Evolutionary conservation across 768 basidiomycete genomes (phyloP).

Genomic region (Collybiopsis luxurians): DNA sequence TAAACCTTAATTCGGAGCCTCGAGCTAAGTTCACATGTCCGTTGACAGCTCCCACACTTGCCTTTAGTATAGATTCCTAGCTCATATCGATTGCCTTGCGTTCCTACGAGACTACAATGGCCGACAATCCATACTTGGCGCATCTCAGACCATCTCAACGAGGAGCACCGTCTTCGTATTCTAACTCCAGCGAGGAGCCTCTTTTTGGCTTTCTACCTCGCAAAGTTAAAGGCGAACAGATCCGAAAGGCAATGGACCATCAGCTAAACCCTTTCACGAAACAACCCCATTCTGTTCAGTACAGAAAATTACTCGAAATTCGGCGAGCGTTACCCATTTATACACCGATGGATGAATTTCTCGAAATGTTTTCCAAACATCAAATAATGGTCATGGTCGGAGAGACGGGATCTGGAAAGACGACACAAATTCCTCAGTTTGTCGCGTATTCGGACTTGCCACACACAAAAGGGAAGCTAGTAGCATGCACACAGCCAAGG

Average conservation of each 20-base stretch:
- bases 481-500: slow-evolving; percentile 96
- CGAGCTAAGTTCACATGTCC: no score
- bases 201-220: slow-evolving; percentile 74
- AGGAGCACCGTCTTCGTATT: slow-evolving; percentile 11
- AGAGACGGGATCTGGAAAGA: slow-evolving; percentile 59
- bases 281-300: slow-evolving; percentile 68
- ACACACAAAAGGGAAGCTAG: slow-evolving; percentile 83
- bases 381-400: slow-evolving; percentile 92
- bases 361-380: slow-evolving; percentile 67
- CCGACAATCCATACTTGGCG: slow-evolving; percentile 37
- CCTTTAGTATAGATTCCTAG: no score
- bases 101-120: no score
- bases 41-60: no score
- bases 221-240: slow-evolving; percentile 62
- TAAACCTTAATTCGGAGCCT: no score
- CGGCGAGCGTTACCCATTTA: slow-evolving; percentile 92
- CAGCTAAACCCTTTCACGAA: slow-evolving; percentile 90
- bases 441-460: slow-evolving; percentile 93
- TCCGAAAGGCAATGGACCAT: slow-evolving; percentile 67
- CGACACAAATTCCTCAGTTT: slow-evolving; percentile 79
- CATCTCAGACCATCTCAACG: slow-evolving; percentile 24
- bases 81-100: no score
- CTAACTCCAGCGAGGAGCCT: slow-evolving; percentile 45
- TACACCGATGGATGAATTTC: slow-evolving; percentile 90
- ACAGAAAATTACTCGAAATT: slow-evolving; percentile 80